phyloP scores from a whole-genome alignment of 345 rosid species.

The Rubroshorea leprosula region DNA sequence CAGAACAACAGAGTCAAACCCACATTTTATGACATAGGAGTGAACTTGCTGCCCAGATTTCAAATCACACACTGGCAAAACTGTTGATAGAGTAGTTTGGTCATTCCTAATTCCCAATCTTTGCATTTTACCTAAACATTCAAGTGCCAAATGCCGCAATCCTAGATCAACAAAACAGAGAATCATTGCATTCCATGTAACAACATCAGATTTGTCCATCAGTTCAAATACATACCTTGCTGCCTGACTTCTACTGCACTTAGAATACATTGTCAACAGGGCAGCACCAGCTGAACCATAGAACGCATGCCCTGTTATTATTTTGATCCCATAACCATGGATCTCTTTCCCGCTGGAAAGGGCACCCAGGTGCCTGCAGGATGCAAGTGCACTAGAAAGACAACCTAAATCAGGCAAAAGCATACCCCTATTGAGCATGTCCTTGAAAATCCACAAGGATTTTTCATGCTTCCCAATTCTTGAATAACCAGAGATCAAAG shows the following conservation, averaged over 20 bases:
- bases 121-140: constrained; percentile 26
- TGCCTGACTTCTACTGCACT: constrained; percentile 19
- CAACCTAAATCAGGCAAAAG: constrained; percentile 25
- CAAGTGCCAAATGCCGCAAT: constrained; percentile 22
- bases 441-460: constrained; percentile 21
- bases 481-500: constrained; percentile 30
- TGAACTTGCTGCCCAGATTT: constrained; percentile 31
- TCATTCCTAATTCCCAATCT: constrained; percentile 20
- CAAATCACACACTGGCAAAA: constrained; percentile 32
- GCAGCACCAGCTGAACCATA: constrained; percentile 31
- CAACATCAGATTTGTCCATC: constrained; percentile 35
- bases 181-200: constrained; percentile 43
- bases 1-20: constrained; percentile 15
- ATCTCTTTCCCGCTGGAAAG: constrained; percentile 28
- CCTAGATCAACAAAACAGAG: constrained; percentile 27
- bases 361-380: constrained; percentile 26
- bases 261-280: constrained; percentile 33
- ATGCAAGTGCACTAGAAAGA: constrained; percentile 29
- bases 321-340: constrained; percentile 32
- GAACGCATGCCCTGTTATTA: constrained; percentile 13
- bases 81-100: constrained; percentile 32
- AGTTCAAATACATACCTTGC: constrained; percentile 26
- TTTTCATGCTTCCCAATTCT: constrained; percentile 21
- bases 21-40: constrained; percentile 21
- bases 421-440: constrained; percentile 20